Evolutionary conservation across 495 filamentous ascomycete genomes (phyloP).

Genomic region (Apodospora peruviana): DNA sequence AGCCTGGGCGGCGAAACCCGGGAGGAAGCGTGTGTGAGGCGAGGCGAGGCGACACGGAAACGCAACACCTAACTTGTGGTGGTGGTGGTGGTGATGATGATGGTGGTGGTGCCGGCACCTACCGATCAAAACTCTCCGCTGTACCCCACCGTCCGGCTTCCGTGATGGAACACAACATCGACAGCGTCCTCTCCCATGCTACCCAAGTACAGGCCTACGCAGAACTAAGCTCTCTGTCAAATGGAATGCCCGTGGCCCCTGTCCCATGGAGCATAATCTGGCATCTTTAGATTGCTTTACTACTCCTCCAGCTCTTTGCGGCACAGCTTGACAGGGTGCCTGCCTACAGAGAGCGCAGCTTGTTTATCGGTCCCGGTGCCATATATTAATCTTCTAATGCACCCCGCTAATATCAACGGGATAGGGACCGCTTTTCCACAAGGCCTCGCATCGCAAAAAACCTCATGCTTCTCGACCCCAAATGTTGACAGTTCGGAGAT

Average conservation of each 20-base stretch:
- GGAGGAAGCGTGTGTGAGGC: background rate
- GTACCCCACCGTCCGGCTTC: constrained; percentile 14
- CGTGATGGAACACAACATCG: constrained; percentile 14
- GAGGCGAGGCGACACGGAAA: constrained; percentile 1
- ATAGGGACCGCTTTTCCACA: constrained; percentile 31
- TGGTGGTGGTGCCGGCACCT: constrained; percentile 24
- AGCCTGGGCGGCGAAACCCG: background rate
- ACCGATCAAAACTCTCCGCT: constrained; percentile 25
- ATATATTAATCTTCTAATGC: constrained; percentile 21
- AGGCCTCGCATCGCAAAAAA: background rate
- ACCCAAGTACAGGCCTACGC: too few species aligned
- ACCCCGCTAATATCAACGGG: constrained; percentile 21
- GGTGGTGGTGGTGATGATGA: constrained; percentile 9
- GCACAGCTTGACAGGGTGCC: constrained; percentile 5
- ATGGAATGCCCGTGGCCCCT: constrained; percentile 11
- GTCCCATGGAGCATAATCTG: constrained; percentile 18
- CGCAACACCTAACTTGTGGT: background rate
- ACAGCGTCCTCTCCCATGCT: background rate
- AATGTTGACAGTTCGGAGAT: constrained; percentile 5
- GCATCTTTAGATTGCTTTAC: constrained; percentile 18
- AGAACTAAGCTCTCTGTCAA: constrained; percentile 3
- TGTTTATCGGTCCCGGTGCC: constrained; percentile 22
- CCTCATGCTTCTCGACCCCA: background rate
- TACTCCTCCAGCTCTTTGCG: constrained; percentile 4
- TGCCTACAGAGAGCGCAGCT: constrained; percentile 6